Conservation (phyloP, 2,329 filamentous ascomycete genomes). For the Zasmidium angulare region DNA sequence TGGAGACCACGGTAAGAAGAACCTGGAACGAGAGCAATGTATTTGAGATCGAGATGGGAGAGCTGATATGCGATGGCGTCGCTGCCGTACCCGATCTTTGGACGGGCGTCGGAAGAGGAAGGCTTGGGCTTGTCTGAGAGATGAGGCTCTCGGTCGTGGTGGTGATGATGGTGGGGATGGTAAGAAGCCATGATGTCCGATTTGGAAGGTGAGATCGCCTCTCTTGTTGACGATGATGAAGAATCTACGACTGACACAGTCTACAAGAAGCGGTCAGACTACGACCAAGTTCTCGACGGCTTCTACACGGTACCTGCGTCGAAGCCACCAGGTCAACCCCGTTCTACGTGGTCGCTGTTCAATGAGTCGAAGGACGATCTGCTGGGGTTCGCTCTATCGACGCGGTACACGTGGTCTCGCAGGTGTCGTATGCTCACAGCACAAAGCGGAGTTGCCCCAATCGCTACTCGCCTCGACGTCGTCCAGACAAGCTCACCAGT, state of each 20-base stretch:
- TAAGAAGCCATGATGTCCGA: neutral
- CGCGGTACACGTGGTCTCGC: neutral
- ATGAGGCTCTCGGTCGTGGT: neutral
- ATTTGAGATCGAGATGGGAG: conserved; percentile 17
- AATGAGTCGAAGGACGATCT: neutral
- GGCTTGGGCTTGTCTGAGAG: conserved; percentile 4
- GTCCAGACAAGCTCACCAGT: neutral
- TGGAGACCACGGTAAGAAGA: conserved; percentile 23
- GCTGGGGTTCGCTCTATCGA: neutral
- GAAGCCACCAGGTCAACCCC: neutral
- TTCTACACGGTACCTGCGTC: neutral
- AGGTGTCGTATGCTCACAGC: neutral
- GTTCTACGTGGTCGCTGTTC: neutral
- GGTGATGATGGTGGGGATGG: neutral
- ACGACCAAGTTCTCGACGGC: neutral
- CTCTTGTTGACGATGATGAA: neutral
- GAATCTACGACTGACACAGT: neutral
- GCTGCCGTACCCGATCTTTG: conserved; percentile 9
- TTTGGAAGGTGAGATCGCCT: neutral
- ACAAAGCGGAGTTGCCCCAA: neutral
- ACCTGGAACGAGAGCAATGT: conserved; percentile 22
- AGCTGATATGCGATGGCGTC: conserved; percentile 20
- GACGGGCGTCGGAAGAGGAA: neutral
- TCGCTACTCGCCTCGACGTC: neutral
- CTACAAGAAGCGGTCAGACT: neutral